phyloP scores from a whole-genome alignment of 441 rosid species.

The Corymbia citriodora region DNA sequence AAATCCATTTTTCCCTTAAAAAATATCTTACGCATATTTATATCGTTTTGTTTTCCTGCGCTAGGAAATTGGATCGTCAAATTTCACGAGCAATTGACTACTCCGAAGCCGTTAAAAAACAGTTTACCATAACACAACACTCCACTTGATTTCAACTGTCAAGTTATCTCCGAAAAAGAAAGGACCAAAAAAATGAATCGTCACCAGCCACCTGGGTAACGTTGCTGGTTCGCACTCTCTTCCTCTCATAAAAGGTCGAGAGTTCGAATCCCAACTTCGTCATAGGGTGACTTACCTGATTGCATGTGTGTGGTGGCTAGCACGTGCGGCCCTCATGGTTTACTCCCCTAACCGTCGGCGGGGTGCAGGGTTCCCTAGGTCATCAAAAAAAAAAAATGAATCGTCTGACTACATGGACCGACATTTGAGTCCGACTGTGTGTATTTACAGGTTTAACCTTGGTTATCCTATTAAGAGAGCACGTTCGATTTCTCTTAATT shows the following conservation, averaged over 20 bases:
- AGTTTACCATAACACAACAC: not conserved
- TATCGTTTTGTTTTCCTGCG: not conserved
- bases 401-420: not conserved
- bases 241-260: too few species aligned
- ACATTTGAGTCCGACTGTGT: not conserved
- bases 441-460: not conserved
- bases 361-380: too few species aligned
- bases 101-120: not conserved
- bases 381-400: not conserved
- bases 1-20: not conserved
- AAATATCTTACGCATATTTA: too few species aligned
- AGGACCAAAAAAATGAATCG: not conserved
- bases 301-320: too few species aligned
- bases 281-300: too few species aligned
- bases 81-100: not conserved
- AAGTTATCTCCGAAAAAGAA: not conserved
- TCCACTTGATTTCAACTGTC: not conserved
- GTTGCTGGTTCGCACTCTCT: too few species aligned
- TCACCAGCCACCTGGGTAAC: too few species aligned
- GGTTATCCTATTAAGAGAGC: not conserved
- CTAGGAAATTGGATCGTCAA: not conserved
- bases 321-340: too few species aligned
- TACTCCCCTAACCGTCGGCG: too few species aligned
- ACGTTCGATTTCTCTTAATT: not conserved
- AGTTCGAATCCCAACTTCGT: too few species aligned